A percentile compares a stretch with the other conserved stretches of the same genome.
These are phyloP conservation scores for Alternaria rosae DNA, from an alignment of 2,329 filamentous ascomycete genomes.

Conservation along the genomic window DNA sequence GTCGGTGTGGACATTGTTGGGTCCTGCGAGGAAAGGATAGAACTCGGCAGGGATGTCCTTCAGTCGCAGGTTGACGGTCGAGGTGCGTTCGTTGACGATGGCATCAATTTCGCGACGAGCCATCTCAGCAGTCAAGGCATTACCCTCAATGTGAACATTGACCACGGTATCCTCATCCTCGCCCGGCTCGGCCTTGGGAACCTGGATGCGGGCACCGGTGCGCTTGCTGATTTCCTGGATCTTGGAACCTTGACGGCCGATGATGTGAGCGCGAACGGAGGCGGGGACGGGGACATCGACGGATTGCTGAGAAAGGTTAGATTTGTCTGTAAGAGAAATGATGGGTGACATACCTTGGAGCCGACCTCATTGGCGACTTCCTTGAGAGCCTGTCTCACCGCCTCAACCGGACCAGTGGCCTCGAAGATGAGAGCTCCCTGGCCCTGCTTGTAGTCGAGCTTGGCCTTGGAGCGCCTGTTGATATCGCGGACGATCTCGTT, in stretches of 20 bases:
- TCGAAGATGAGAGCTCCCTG: constrained; percentile 81
- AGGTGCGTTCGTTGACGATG: constrained; percentile 85
- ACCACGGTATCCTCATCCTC: constrained; percentile 80
- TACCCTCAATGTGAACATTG: constrained; percentile 88
- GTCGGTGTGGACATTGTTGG: constrained; percentile 71
- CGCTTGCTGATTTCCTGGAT: constrained; percentile 90
- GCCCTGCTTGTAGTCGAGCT: constrained; percentile 78
- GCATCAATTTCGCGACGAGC: constrained; percentile 84
- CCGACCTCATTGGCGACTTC: constrained; percentile 89
- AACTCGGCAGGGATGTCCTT: constrained; percentile 88
- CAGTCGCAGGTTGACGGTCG: constrained; percentile 81
- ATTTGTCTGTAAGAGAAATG: neutral
- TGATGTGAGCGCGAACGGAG: constrained; percentile 86
- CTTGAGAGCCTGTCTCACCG: constrained; percentile 86
- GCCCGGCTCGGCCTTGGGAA: constrained; percentile 83
- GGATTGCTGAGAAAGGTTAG: constrained; percentile 60
- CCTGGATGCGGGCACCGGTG: constrained; percentile 87
- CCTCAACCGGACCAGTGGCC: constrained; percentile 81
- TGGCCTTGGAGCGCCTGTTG: constrained; percentile 89
- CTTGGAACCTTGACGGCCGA: constrained; percentile 87
- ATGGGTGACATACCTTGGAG: constrained; percentile 68
- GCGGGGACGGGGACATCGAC: constrained; percentile 82
- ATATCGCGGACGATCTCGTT: constrained; percentile 88
- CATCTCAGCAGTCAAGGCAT: constrained; percentile 84
- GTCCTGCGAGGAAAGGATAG: constrained; percentile 92